Evolutionary conservation across 1,284 basidiomycete species (phyloP), one percentile per base, ranked within the genome.

Genomic region (Entoloma clypeatum): DNA sequence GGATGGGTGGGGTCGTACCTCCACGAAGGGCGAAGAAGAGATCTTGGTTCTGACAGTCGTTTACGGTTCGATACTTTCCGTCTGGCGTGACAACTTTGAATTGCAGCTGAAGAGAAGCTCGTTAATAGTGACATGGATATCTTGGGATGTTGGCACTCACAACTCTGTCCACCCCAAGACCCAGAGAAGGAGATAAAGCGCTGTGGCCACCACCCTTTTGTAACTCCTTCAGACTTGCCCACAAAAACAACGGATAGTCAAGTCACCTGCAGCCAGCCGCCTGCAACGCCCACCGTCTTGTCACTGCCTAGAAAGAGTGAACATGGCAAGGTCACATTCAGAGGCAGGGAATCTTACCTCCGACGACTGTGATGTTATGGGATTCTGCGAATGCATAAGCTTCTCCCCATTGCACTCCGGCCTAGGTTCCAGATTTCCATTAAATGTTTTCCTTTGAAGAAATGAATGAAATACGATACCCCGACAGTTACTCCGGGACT

Each of bases 151-250:
- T 21, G 5, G 23, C n/a, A 40, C 61, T 48, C 24, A 67, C 64
- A 7, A 69, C 65, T 25, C 68, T 58, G 44, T 72, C 52, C 6
- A 45, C 52, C 2, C 52, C 52, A 21, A 54, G 48, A n/a, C 52
- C 70, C 33, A 57, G 53, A 0, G 56, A 49, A 29, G 56, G 56
- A 8, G 54, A 64, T 5, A 74, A 49, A 16, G 66, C 59, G 14
- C 67, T 63, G 43, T 73, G 69, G 2, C 72, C 71, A 7, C 71
- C 71, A 2, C 69, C 71, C 65, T 70, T 16, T 21, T 28, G 9
- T 13, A 26, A 23, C 11, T 21, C 19, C 19, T 14, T 43, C 21
- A 7, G 24, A 24, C 24, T 5, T 7, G 16, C 6, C 4, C 6
- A 24, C 10, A 6, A 13, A 4, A 5, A 21, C 5, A 21, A 21